These are phyloP conservation scores for Teunomyces lycoperdinae DNA, from an alignment of 805 yeast genomes.

Conservation along the genomic window DNA sequence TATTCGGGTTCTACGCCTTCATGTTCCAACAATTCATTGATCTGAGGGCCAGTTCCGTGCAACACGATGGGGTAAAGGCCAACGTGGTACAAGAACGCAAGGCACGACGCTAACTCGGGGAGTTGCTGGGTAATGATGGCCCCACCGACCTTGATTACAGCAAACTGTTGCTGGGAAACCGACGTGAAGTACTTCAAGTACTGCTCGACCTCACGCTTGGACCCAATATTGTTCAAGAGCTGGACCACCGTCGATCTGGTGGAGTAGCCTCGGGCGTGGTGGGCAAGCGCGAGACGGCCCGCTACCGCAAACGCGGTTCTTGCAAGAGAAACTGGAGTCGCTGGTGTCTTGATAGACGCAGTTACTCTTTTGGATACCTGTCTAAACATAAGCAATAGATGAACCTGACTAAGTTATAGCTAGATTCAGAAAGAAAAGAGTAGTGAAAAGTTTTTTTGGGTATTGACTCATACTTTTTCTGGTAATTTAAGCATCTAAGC, in stretches of 20 bases:
- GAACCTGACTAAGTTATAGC: not conserved
- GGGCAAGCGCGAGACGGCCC: not conserved
- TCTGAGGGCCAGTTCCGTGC: slow-evolving; percentile 99
- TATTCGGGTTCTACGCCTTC: slow-evolving; percentile 96
- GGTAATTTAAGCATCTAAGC: slow-evolving; percentile 33
- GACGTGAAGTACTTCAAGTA: slow-evolving; percentile 95
- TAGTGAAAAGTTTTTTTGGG: slow-evolving; percentile 5
- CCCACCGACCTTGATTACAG: slow-evolving; percentile 98
- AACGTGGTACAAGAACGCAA: slow-evolving; percentile 94
- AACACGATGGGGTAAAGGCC: slow-evolving; percentile 95
- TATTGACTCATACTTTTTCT: slow-evolving; percentile 17
- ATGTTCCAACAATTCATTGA: slow-evolving; percentile 86
- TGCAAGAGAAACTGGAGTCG: slow-evolving; percentile 4
- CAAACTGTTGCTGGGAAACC: slow-evolving; percentile 94
- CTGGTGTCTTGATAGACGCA: slow-evolving; percentile 6
- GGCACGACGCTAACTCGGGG: slow-evolving; percentile 89
- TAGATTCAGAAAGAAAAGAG: slow-evolving; percentile 4
- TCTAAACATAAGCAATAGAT: slow-evolving; percentile 17
- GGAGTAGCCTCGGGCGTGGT: slow-evolving; percentile 29
- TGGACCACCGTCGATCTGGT: slow-evolving; percentile 96
- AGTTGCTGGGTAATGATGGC: slow-evolving; percentile 96
- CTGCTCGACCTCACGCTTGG: slow-evolving; percentile 97
- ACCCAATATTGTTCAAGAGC: slow-evolving; percentile 90
- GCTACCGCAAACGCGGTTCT: slow-evolving; percentile 3
- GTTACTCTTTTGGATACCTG: slow-evolving; percentile 11